Conservation (phyloP, 176 grass and related monocot genomes). For the Oryza coarctata region DNA sequence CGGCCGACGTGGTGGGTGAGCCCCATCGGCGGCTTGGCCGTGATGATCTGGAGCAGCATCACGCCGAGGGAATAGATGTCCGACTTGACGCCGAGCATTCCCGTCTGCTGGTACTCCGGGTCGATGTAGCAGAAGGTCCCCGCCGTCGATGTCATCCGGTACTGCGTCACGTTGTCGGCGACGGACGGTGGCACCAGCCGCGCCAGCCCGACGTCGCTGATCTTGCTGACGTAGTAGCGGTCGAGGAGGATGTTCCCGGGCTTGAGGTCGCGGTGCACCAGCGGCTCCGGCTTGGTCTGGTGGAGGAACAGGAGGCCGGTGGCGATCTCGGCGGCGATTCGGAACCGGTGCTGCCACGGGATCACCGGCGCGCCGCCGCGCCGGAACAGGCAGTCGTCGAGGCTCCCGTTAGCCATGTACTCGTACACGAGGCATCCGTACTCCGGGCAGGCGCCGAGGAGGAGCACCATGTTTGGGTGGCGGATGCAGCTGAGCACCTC, state of each 20-base stretch:
- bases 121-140: conserved; percentile 90
- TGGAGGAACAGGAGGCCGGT: conserved; percentile 81
- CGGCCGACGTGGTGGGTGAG: conserved; percentile 54
- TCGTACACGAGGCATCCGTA: conserved; percentile 93
- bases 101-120: conserved; percentile 91
- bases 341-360: conserved; percentile 86
- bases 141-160: conserved; percentile 70
- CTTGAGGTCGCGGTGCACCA: conserved; percentile 94
- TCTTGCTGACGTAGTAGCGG: conserved; percentile 87
- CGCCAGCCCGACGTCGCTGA: conserved; percentile 90
- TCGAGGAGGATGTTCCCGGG: conserved; percentile 91
- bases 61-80: conserved; percentile 75
- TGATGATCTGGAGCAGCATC: conserved; percentile 76
- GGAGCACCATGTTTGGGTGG: conserved; percentile 95
- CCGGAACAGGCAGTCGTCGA: conserved; percentile 85
- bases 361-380: conserved; percentile 58
- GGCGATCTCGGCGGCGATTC: conserved; percentile 82
- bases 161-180: conserved; percentile 68
- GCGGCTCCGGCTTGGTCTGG: conserved; percentile 86
- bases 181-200: conserved; percentile 68
- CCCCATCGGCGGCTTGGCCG: conserved; percentile 69
- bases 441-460: conserved; percentile 86
- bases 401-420: conserved; percentile 88
- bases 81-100: conserved; percentile 69
- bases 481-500: conserved; percentile 95